Conservation (phyloP, 1,284 basidiomycete species). For the Jaminaea rosea region DNA sequence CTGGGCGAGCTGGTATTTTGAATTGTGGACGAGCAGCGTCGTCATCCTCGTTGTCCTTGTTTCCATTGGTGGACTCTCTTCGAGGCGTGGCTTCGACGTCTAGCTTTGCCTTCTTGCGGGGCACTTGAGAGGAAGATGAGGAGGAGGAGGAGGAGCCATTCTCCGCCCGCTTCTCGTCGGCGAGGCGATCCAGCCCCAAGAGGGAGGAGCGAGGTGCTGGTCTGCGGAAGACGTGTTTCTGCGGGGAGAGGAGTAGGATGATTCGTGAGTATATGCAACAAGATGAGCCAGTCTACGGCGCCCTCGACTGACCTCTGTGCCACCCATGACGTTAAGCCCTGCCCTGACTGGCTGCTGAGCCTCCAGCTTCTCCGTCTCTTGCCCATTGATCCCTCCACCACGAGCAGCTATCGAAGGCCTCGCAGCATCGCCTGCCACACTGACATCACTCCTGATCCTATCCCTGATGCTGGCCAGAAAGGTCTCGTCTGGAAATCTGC, state of each 20-base stretch:
- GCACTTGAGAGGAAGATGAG: conserved; percentile 6
- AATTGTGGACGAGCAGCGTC: conserved; percentile 7
- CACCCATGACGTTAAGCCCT: background rate
- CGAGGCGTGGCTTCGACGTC: conserved; percentile 7
- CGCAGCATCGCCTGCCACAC: background rate
- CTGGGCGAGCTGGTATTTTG: conserved; percentile 18
- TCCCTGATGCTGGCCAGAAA: conserved; percentile 55
- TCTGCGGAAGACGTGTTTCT: conserved; percentile 38
- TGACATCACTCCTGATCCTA: conserved; percentile 11
- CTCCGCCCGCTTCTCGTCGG: conserved; percentile 68
- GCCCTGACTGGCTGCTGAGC: background rate
- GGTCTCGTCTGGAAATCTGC: conserved; percentile 68
- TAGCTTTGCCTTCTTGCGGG: conserved; percentile 10
- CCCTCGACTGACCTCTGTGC: conserved; percentile 10
- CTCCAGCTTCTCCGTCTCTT: background rate
- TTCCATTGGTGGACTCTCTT: too few relatives aligned
- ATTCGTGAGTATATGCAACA: conserved; percentile 15
- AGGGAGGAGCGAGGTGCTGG: conserved; percentile 58
- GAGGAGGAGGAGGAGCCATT: too few relatives aligned
- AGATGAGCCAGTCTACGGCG: too few relatives aligned
- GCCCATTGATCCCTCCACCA: conserved; percentile 1
- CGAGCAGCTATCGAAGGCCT: conserved; percentile 11
- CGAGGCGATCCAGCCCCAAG: conserved; percentile 69
- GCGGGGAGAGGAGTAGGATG: conserved; percentile 12
- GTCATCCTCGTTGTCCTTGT: background rate